phyloP scores from a whole-genome alignment of 495 filamentous ascomycete genomes.

The Astrothelium subdiscretum region DNA sequence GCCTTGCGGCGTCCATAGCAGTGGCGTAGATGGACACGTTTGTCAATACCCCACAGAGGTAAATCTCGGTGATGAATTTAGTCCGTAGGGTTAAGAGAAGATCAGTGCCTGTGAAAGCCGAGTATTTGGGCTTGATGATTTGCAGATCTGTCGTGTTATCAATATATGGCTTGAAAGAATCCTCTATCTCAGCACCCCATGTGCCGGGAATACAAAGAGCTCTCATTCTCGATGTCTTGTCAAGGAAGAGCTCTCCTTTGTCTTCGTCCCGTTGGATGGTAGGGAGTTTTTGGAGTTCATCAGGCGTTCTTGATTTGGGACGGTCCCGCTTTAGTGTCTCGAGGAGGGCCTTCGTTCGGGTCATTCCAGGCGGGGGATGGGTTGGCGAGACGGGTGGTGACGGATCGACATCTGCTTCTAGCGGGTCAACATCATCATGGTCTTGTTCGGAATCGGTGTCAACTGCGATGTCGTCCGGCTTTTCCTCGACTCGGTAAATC shows the following conservation, averaged over 20 bases:
- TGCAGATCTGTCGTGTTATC: conserved; percentile 43
- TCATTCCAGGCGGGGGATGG: not conserved
- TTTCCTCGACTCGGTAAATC: conserved; percentile 18
- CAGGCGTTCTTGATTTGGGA: not conserved
- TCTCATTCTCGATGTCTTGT: conserved; percentile 22
- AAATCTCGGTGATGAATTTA: conserved; percentile 80
- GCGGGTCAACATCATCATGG: not conserved
- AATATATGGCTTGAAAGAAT: conserved; percentile 40
- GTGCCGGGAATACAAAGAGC: conserved; percentile 52
- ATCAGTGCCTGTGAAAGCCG: conserved; percentile 65
- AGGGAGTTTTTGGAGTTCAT: not conserved
- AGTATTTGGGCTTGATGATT: conserved; percentile 75
- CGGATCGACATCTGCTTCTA: not conserved
- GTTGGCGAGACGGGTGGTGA: not conserved
- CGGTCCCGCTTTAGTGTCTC: not conserved
- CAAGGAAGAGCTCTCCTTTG: conserved; percentile 54
- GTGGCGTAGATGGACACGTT: conserved; percentile 90
- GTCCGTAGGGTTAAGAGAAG: conserved; percentile 61
- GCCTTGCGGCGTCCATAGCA: conserved; percentile 75
- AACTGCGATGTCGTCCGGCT: conserved; percentile 5
- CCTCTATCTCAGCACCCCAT: conserved; percentile 55
- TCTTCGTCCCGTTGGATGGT: conserved; percentile 6
- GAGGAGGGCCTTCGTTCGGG: not conserved
- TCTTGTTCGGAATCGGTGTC: not conserved
- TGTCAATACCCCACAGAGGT: conserved; percentile 77